A percentile compares a stretch with the other conserved stretches of the same genome.
phyloP scores from a whole-genome alignment of 768 basidiomycete species.

The Tephrocybe sp. region DNA sequence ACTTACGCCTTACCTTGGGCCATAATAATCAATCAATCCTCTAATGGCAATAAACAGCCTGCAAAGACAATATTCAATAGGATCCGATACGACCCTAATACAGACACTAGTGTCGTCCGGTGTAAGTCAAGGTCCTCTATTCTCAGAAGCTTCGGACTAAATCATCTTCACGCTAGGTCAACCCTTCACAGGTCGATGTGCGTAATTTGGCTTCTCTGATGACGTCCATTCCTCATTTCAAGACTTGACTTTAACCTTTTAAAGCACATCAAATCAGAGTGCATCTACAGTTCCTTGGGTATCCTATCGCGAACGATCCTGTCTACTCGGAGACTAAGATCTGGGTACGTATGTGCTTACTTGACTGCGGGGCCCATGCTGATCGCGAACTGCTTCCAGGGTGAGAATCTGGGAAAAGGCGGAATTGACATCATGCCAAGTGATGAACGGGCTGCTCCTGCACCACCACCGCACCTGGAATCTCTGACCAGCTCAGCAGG shows the following conservation, averaged over 20 bases:
- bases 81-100: constrained; percentile 74
- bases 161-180: constrained; percentile 46
- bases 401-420: constrained; percentile 67
- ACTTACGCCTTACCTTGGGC: not conserved
- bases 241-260: constrained; percentile 1
- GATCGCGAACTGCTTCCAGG: constrained; percentile 37
- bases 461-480: constrained; percentile 48
- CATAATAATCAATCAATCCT: not conserved
- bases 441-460: constrained; percentile 61
- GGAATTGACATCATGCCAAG: constrained; percentile 78
- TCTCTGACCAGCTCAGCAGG: constrained; percentile 32
- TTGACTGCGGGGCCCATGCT: not conserved
- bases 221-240: constrained; percentile 5
- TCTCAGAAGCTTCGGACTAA: not conserved
- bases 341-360: constrained; percentile 47
- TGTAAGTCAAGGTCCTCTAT: constrained; percentile 45
- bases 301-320: constrained; percentile 94
- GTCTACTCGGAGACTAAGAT: constrained; percentile 81
- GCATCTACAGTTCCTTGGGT: constrained; percentile 91
- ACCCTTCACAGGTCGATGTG: constrained; percentile 92
- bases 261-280: constrained; percentile 98
- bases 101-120: constrained; percentile 82
- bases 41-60: constrained; percentile 39
- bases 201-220: constrained; percentile 27
- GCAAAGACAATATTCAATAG: constrained; percentile 89